A percentile compares a stretch with the other conserved stretches of the same genome.
Conservation (phyloP, 352 stramenopile genomes). For the Globisporangium nodosum region DNA sequence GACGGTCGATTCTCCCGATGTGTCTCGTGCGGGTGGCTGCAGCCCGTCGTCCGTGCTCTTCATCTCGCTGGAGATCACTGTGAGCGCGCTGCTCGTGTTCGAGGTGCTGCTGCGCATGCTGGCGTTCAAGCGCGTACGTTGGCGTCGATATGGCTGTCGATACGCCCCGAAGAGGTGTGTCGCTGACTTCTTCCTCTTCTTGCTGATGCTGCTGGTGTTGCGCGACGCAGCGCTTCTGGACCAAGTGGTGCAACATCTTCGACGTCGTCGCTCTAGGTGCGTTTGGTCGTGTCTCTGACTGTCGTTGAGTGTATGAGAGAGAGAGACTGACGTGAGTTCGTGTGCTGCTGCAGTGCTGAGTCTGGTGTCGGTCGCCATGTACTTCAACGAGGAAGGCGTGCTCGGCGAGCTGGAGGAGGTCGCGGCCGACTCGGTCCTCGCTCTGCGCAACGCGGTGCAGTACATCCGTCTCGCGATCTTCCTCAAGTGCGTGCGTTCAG, state of each 20-base stretch:
- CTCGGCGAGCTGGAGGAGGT: slow-evolving; percentile 82
- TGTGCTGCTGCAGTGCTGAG: slow-evolving; percentile 48
- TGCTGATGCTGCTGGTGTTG: neutral
- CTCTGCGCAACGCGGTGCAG: slow-evolving; percentile 72
- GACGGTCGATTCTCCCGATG: neutral
- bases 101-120: slow-evolving; percentile 81
- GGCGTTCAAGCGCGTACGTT: slow-evolving; percentile 59
- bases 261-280: slow-evolving; percentile 69
- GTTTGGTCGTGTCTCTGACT: neutral
- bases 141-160: neutral
- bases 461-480: slow-evolving; percentile 81
- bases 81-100: slow-evolving; percentile 70
- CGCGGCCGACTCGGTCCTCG: slow-evolving; percentile 64
- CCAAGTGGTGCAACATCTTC: slow-evolving; percentile 84
- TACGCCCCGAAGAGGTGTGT: neutral
- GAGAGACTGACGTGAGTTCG: neutral
- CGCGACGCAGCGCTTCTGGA: slow-evolving; percentile 58
- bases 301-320: neutral
- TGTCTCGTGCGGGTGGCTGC: neutral
- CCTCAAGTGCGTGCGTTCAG: slow-evolving; percentile 50
- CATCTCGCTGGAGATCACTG: slow-evolving; percentile 74
- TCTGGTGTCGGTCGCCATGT: slow-evolving; percentile 71
- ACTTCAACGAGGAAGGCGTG: slow-evolving; percentile 81
- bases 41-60: slow-evolving; percentile 72
- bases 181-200: neutral